These are phyloP conservation scores for Saccharomycopsis sp. DNA, from an alignment of 805 yeast genomes.

Conservation along the genomic window DNA sequence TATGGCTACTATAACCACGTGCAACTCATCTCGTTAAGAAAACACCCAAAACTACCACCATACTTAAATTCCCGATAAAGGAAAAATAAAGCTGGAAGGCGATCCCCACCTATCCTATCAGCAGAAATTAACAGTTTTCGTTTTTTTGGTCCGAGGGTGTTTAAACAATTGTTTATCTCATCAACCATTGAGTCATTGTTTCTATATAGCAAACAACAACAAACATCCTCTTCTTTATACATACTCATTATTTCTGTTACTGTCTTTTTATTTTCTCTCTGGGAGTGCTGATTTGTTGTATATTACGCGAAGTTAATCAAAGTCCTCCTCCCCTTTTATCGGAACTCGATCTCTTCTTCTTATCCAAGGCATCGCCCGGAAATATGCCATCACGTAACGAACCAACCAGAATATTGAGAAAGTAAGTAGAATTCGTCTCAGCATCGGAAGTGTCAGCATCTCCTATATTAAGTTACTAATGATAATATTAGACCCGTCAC, in stretches of 20 bases:
- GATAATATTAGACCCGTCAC: conserved; percentile 23
- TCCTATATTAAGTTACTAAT: background rate
- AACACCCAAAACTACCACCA: too few species aligned
- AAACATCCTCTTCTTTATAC: background rate
- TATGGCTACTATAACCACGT: too few species aligned
- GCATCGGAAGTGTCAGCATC: too few species aligned
- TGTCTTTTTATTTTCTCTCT: too few species aligned
- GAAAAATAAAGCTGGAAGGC: background rate
- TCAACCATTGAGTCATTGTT: too few species aligned
- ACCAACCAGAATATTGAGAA: conserved; percentile 26
- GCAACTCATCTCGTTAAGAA: background rate
- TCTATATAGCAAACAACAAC: too few species aligned
- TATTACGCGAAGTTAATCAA: too few species aligned
- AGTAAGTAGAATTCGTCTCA: too few species aligned
- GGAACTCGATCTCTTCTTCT: too few species aligned
- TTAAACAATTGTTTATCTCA: background rate
- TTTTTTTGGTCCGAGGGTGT: background rate
- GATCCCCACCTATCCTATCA: background rate
- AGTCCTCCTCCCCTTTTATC: too few species aligned
- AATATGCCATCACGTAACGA: conserved; percentile 29
- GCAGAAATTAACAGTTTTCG: background rate
- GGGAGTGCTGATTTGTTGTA: too few species aligned
- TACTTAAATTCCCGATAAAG: background rate
- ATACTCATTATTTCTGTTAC: too few species aligned
- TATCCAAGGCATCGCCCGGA: background rate